phyloP scores from a whole-genome alignment of 306 rosid genomes.

The Quercus aquifolioides region DNA sequence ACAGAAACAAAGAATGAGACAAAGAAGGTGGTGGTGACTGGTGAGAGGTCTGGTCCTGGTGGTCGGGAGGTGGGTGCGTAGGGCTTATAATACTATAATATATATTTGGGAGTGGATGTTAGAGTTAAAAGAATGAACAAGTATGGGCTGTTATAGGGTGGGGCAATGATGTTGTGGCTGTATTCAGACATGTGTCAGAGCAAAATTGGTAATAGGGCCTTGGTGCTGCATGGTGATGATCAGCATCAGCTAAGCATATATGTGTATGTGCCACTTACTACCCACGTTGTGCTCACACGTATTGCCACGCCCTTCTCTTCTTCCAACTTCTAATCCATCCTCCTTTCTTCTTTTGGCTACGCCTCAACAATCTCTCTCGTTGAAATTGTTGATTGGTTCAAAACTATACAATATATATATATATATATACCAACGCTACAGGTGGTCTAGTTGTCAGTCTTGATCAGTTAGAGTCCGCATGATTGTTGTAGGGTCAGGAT shows the following conservation, averaged over 20 bases:
- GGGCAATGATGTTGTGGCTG: constrained; percentile 37
- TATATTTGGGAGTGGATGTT: too few species aligned
- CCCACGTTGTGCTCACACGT: constrained; percentile 8
- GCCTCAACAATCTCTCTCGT: background rate
- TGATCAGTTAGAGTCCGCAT: too few species aligned
- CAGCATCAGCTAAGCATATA: too few species aligned
- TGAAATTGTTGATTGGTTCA: too few species aligned
- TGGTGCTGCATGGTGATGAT: background rate
- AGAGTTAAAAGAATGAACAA: too few species aligned
- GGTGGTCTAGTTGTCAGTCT: too few species aligned
- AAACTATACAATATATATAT: background rate
- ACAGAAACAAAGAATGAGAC: constrained; percentile 37
- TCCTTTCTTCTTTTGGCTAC: constrained; percentile 12
- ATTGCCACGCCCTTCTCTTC: constrained; percentile 20
- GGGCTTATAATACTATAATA: background rate
- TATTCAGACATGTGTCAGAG: constrained; percentile 37
- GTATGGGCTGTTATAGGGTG: constrained; percentile 21
- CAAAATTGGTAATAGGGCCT: constrained; percentile 11
- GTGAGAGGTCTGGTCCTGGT: constrained; percentile 2
- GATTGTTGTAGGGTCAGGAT: too few species aligned
- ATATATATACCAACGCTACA: too few species aligned
- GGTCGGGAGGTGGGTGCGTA: constrained; percentile 17
- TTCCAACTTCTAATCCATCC: constrained; percentile 23
- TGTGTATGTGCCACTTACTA: background rate
- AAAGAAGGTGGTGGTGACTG: constrained; percentile 22